A percentile compares a stretch with the other conserved stretches of the same genome.
Conservation (phyloP, 768 basidiomycete genomes). For the Boletus sensibilis region DNA sequence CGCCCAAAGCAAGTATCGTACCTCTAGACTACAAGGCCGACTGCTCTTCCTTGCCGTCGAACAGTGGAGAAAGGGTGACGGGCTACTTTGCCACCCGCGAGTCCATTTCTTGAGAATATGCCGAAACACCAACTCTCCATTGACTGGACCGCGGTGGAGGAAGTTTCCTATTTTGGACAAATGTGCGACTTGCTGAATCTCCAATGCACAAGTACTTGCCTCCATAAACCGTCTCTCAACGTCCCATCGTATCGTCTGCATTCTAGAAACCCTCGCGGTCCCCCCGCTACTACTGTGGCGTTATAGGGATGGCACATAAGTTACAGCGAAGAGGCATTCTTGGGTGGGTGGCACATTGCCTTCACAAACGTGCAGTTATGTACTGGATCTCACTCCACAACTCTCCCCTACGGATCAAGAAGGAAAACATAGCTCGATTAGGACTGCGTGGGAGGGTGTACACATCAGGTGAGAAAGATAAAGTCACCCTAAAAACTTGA, state of each 20-base stretch:
- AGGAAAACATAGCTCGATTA: not conserved
- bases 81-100: not conserved
- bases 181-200: too few species aligned
- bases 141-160: too few species aligned
- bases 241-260: too few species aligned
- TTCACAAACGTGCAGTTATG: not conserved
- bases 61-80: not conserved
- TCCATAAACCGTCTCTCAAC: too few species aligned
- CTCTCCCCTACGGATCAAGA: not conserved
- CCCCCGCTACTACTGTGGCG: too few species aligned
- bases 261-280: too few species aligned
- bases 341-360: not conserved
- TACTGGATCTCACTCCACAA: not conserved
- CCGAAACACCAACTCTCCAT: too few species aligned
- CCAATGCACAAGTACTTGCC: too few species aligned
- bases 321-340: not conserved
- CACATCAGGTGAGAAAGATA: not conserved
- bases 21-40: constrained; percentile 36
- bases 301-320: too few species aligned
- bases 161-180: too few species aligned
- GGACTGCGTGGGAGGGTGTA: not conserved
- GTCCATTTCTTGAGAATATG: too few species aligned
- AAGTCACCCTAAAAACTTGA: not conserved
- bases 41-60: accelerated
- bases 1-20: constrained; percentile 37